Evolutionary conservation across 1,284 basidiomycete genomes (phyloP).

Genomic region (Exobasidium cylindrosporum): DNA sequence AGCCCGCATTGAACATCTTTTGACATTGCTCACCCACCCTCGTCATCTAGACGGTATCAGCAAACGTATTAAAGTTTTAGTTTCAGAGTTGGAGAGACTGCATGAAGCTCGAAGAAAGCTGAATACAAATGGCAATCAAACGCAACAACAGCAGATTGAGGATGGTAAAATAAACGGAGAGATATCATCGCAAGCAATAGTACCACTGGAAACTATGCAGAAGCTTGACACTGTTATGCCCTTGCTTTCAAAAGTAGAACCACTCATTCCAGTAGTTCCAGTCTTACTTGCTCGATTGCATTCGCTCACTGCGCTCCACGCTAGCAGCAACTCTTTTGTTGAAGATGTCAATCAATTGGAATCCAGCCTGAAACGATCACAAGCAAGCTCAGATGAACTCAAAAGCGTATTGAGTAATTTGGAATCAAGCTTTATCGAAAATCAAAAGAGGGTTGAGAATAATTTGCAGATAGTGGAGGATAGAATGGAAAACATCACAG

Average conservation of each 20-base stretch:
- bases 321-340: slow-evolving; percentile 71
- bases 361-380: slow-evolving; percentile 66
- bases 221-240: slow-evolving; percentile 60
- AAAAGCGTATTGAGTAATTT: slow-evolving; percentile 65
- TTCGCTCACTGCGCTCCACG: slow-evolving; percentile 77
- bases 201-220: slow-evolving; percentile 24
- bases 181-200: slow-evolving; percentile 12
- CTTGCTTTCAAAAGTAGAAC: slow-evolving; percentile 76
- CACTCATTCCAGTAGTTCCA: slow-evolving; percentile 82
- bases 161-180: neutral
- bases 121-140: slow-evolving; percentile 24
- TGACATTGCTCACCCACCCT: slow-evolving; percentile 86
- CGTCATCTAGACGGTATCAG: slow-evolving; percentile 95
- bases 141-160: neutral
- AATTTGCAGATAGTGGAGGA: slow-evolving; percentile 65
- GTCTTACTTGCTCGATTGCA: slow-evolving; percentile 83
- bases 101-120: slow-evolving; percentile 61
- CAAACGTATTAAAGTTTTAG: slow-evolving; percentile 82
- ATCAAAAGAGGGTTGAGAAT: slow-evolving; percentile 57
- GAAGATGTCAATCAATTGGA: slow-evolving; percentile 66
- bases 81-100: slow-evolving; percentile 85
- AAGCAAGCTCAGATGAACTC: slow-evolving; percentile 68
- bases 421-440: slow-evolving; percentile 63
- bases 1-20: slow-evolving; percentile 75
- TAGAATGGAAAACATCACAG: slow-evolving; percentile 71